These are phyloP conservation scores for Ricinus communis DNA, from an alignment of 345 rosid genomes.

Conservation along the genomic window DNA sequence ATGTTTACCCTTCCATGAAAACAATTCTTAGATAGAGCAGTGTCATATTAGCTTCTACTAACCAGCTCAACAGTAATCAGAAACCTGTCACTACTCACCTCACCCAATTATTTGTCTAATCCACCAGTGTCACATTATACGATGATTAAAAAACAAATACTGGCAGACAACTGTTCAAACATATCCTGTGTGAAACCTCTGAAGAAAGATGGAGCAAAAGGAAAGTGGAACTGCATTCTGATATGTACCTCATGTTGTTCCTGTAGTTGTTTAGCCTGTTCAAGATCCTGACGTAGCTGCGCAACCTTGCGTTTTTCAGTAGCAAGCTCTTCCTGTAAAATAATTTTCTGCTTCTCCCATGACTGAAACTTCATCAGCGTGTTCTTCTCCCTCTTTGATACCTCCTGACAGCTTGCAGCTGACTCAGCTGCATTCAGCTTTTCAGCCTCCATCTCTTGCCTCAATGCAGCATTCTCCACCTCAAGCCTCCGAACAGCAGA, in stretches of 20 bases:
- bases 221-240: conserved; percentile 9
- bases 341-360: conserved; percentile 71
- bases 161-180: background rate
- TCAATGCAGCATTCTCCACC: conserved; percentile 62
- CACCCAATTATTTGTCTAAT: conserved; percentile 13
- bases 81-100: conserved; percentile 15
- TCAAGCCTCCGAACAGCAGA: conserved; percentile 72
- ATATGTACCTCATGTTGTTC: conserved; percentile 57
- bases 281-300: conserved; percentile 47
- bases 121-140: conserved; percentile 6
- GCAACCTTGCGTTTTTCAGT: conserved; percentile 54
- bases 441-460: conserved; percentile 73
- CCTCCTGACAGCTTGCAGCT: conserved; percentile 71
- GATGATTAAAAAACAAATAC: conserved; percentile 10
- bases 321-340: conserved; percentile 71
- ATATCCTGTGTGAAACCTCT: background rate
- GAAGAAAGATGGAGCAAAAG: conserved; percentile 2
- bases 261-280: conserved; percentile 47
- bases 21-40: background rate
- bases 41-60: conserved; percentile 3
- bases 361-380: conserved; percentile 61
- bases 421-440: conserved; percentile 64
- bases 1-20: conserved; percentile 4
- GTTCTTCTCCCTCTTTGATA: conserved; percentile 73
- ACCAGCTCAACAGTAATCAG: conserved; percentile 1